Conservation (phyloP, 352 stramenopile species). For the Globisporangium rhizosaccharum region DNA sequence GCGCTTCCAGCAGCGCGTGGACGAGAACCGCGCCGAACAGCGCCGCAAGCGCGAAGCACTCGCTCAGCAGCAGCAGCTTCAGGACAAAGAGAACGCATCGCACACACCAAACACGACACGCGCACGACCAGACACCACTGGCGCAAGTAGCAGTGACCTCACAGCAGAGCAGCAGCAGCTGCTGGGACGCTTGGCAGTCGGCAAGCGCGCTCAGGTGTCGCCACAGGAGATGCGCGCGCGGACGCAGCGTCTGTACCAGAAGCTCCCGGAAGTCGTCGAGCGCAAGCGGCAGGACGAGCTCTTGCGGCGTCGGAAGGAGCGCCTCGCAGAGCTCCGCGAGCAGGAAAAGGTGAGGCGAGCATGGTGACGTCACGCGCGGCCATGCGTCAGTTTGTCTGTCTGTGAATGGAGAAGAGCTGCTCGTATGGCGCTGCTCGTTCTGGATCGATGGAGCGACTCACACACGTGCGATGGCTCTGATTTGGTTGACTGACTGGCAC, state of each 20-base stretch:
- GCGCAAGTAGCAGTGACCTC: background rate
- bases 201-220: slow-evolving; percentile 51
- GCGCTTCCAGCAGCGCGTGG: slow-evolving; percentile 31
- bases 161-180: slow-evolving; percentile 23
- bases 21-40: slow-evolving; percentile 24
- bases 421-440: background rate
- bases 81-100: background rate
- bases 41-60: slow-evolving; percentile 24
- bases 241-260: slow-evolving; percentile 53
- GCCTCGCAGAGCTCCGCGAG: slow-evolving; percentile 57
- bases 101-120: slow-evolving; percentile 3
- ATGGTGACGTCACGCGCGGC: background rate
- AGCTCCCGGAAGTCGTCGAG: slow-evolving; percentile 72
- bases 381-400: slow-evolving; percentile 3
- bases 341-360: slow-evolving; percentile 50
- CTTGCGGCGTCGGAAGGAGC: slow-evolving; percentile 51
- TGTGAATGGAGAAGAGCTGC: background rate
- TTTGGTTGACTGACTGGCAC: background rate
- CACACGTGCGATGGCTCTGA: background rate
- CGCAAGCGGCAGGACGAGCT: slow-evolving; percentile 70
- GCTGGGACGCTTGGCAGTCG: slow-evolving; percentile 40
- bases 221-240: slow-evolving; percentile 62
- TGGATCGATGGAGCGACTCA: background rate
- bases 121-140: background rate
- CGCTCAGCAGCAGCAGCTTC: slow-evolving; percentile 8